phyloP scores from a whole-genome alignment of 306 rosid genomes.

The Argentina anserina region DNA sequence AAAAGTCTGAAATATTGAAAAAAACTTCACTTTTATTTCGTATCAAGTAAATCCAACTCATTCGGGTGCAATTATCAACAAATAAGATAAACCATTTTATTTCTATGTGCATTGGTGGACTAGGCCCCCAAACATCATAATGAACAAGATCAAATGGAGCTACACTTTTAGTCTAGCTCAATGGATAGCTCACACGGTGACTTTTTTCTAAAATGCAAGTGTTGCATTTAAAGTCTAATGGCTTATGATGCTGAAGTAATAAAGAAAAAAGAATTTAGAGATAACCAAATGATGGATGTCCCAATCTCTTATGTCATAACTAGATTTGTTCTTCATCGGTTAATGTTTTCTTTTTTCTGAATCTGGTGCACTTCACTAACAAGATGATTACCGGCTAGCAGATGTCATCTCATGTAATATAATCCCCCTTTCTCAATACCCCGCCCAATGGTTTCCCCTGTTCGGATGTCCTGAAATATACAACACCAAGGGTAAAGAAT shows the following conservation, averaged over 20 bases:
- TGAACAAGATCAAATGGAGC: background rate
- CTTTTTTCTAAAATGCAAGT: background rate
- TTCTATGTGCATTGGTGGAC: background rate
- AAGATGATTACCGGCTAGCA: no score
- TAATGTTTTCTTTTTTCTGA: background rate
- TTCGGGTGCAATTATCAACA: background rate
- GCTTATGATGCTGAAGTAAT: background rate
- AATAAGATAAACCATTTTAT: background rate
- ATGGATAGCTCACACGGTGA: background rate
- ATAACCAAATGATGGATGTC: conserved; percentile 4
- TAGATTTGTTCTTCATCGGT: background rate
- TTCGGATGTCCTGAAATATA: background rate
- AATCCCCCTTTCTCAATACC: background rate
- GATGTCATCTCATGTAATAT: background rate
- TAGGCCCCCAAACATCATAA: background rate
- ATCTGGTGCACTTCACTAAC: background rate
- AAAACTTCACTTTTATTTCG: background rate
- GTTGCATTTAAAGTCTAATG: background rate
- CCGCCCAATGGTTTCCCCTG: background rate
- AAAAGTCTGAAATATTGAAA: background rate
- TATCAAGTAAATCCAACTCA: background rate
- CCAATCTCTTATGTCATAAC: background rate
- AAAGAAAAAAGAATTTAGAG: background rate
- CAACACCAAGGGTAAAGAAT: background rate
- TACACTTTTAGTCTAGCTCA: background rate